These are phyloP conservation scores for Guadua angustifolia DNA, from an alignment of 176 grass and related monocot genomes.

Conservation along the genomic window DNA sequence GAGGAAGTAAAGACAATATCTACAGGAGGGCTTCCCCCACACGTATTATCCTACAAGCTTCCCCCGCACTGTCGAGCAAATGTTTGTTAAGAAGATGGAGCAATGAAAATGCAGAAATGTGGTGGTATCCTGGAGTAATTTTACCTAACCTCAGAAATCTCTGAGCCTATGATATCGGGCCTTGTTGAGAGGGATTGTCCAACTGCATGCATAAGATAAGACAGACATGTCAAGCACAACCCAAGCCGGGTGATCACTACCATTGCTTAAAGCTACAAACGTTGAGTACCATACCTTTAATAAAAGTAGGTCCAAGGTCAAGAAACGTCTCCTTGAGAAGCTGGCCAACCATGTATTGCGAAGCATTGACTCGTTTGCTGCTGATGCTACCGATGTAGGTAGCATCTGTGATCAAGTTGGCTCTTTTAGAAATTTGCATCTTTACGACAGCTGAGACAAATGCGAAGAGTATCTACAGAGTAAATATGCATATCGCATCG, in stretches of 20 bases:
- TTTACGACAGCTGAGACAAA: slow-evolving; percentile 67
- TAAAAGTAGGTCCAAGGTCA: slow-evolving; percentile 93
- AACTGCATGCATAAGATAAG: slow-evolving; percentile 64
- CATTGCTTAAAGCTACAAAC: slow-evolving; percentile 28
- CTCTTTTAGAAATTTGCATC: slow-evolving; percentile 63
- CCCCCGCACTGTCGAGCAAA: slow-evolving; percentile 19
- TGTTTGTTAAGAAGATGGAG: slow-evolving; percentile 22
- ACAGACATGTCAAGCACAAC: slow-evolving; percentile 48
- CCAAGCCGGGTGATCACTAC: neutral
- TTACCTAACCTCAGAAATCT: slow-evolving; percentile 95
- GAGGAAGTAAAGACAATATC: slow-evolving; percentile 90
- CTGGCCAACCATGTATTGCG: slow-evolving; percentile 69
- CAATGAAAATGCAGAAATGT: slow-evolving; percentile 10
- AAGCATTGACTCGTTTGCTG: slow-evolving; percentile 47
- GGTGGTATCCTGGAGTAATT: slow-evolving; percentile 34
- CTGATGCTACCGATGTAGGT: slow-evolving; percentile 21
- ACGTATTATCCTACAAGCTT: too few species aligned
- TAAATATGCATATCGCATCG: slow-evolving; percentile 1
- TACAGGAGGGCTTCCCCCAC: too few species aligned
- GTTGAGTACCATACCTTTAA: slow-evolving; percentile 71
- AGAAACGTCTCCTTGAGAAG: slow-evolving; percentile 84
- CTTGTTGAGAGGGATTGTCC: slow-evolving; percentile 96
- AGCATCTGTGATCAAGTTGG: slow-evolving; percentile 45
- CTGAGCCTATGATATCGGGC: slow-evolving; percentile 89
- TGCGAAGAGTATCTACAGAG: slow-evolving; percentile 69